A percentile compares a stretch with the other conserved stretches of the same genome.
These are phyloP conservation scores for Botrytis paeoniae DNA, from an alignment of 2,329 filamentous ascomycete genomes.

Conservation along the genomic window DNA sequence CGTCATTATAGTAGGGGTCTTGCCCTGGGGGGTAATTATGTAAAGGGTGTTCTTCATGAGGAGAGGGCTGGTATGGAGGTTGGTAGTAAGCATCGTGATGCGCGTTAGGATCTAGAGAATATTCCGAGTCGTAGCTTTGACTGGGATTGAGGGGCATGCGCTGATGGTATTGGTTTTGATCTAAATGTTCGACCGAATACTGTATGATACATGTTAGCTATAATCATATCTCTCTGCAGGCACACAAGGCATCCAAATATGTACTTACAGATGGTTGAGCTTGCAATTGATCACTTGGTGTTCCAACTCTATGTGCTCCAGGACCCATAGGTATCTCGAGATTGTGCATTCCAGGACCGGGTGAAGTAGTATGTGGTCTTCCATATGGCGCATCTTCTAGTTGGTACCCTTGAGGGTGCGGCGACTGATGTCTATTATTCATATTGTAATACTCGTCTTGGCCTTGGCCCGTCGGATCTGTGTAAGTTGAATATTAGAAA, in stretches of 20 bases:
- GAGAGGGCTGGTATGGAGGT: slow-evolving; percentile 69
- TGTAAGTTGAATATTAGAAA: slow-evolving; percentile 28
- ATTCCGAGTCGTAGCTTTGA: slow-evolving; percentile 58
- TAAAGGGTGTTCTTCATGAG: slow-evolving; percentile 36
- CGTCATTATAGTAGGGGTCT: slow-evolving; percentile 48
- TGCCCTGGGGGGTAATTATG: slow-evolving; percentile 26
- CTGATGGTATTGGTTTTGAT: slow-evolving; percentile 59
- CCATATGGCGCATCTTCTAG: slow-evolving; percentile 59
- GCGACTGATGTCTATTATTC: slow-evolving; percentile 55
- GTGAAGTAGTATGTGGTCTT: slow-evolving; percentile 27
- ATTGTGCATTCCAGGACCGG: slow-evolving; percentile 43
- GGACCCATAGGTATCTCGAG: slow-evolving; percentile 69
- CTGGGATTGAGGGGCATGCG: slow-evolving; percentile 47
- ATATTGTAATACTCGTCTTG: slow-evolving; percentile 64
- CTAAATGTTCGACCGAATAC: slow-evolving; percentile 70
- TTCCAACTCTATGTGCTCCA: slow-evolving; percentile 49
- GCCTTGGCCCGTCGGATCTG: slow-evolving; percentile 34
- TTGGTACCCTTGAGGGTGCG: slow-evolving; percentile 77
- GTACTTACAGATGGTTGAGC: slow-evolving; percentile 78
- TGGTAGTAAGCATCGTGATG: slow-evolving; percentile 88
- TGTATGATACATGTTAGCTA: slow-evolving; percentile 36
- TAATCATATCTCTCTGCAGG: not conserved
- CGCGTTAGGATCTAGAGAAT: slow-evolving; percentile 75
- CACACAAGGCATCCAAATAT: slow-evolving; percentile 6
- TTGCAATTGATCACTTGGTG: slow-evolving; percentile 72